A percentile compares a stretch with the other conserved stretches of the same genome.
phyloP scores from a whole-genome alignment of 2,329 filamentous ascomycete species.

The Botrytis sinoallii region DNA sequence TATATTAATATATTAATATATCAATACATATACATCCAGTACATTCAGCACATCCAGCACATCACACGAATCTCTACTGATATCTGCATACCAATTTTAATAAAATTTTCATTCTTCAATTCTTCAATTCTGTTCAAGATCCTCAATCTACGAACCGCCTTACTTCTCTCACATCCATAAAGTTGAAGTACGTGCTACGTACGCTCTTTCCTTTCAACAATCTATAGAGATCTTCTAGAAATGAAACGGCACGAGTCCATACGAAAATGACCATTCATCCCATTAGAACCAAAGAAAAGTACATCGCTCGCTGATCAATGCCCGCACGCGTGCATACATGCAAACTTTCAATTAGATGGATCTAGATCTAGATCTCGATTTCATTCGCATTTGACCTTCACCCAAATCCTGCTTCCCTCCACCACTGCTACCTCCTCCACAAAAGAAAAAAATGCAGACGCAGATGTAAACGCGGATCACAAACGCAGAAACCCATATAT shows the following conservation, averaged over 20 bases:
- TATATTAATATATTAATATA: too few species aligned
- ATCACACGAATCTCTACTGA: background rate
- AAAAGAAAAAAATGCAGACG: background rate
- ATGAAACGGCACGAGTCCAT: background rate
- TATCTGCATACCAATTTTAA: too few species aligned
- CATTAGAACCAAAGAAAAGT: background rate
- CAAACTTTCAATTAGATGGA: background rate
- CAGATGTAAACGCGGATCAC: background rate
- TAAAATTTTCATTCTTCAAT: too few species aligned
- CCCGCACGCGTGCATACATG: background rate
- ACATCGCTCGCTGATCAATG: background rate
- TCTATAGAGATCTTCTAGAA: background rate
- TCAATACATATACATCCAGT: too few species aligned
- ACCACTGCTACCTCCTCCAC: background rate
- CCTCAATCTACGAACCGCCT: background rate
- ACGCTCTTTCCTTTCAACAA: background rate
- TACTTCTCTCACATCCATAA: background rate
- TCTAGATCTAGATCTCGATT: background rate
- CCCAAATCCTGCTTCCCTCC: background rate
- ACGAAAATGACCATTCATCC: background rate
- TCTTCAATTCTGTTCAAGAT: background rate
- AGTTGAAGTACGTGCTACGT: background rate
- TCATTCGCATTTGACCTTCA: background rate
- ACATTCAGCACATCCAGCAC: background rate
- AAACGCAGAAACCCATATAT: background rate